These are phyloP conservation scores for Crithidia brevicula DNA, from an alignment of 208 protist genomes.

Conservation along the genomic window DNA sequence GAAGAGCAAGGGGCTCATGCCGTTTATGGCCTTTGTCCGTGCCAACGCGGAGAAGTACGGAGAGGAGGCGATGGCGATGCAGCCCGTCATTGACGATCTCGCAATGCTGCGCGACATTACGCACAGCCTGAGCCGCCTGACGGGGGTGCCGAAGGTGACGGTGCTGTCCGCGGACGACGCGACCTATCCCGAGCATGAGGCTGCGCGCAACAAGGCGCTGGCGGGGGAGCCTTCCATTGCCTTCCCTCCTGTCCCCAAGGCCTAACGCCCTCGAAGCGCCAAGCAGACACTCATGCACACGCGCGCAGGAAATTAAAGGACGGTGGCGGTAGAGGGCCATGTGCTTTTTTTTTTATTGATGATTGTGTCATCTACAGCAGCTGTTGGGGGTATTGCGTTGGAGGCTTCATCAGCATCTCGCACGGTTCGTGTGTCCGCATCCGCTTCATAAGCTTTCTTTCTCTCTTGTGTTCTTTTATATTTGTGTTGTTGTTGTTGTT, in stretches of 20 bases:
- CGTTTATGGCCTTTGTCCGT: conserved; percentile 86
- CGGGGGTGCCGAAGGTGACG: conserved; percentile 59
- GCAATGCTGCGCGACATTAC: conserved; percentile 52
- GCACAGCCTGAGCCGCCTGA: conserved; percentile 67
- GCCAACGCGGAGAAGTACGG: conserved; percentile 86
- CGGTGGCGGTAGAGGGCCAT: too few species aligned
- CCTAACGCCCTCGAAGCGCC: too few species aligned
- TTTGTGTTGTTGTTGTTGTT: neutral
- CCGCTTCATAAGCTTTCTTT: too few species aligned
- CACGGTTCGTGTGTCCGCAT: too few species aligned
- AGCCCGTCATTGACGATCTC: conserved; percentile 77
- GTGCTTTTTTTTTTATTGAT: too few species aligned
- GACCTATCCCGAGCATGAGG: conserved; percentile 65
- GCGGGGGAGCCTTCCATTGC: conserved; percentile 76
- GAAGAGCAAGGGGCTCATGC: conserved; percentile 87
- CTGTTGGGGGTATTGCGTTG: too few species aligned
- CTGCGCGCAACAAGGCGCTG: conserved; percentile 72
- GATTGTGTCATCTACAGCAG: too few species aligned
- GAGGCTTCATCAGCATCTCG: too few species aligned
- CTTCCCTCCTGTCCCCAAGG: conserved; percentile 36
- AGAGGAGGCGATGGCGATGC: conserved; percentile 61
- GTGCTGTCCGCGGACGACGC: conserved; percentile 60
- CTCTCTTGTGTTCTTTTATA: neutral
- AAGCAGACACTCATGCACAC: too few species aligned
- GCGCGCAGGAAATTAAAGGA: too few species aligned